Evolutionary conservation across 352 stramenopile genomes (phyloP), one percentile per base, ranked within the genome.

Genomic region (Aphanomyces stellatus): DNA sequence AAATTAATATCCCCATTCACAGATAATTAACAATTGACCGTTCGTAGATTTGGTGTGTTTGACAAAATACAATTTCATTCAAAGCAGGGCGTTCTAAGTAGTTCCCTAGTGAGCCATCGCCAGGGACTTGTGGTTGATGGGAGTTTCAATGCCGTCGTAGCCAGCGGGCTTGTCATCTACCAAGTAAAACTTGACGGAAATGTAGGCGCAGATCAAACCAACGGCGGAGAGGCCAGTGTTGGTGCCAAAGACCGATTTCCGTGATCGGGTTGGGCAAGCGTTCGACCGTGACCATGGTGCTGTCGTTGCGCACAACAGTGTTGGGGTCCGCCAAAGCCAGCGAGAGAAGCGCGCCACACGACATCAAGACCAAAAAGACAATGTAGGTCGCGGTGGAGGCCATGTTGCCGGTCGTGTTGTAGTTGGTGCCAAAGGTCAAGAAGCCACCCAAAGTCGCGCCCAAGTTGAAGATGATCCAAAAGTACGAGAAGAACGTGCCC

Each of bases 401-500:
- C 28, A 49, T 51, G 19, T 51, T 56, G 31, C 66, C 70, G 49
- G 27, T 11, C 3, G 13, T 57, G 6, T 56, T 34, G 51, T 67
- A 78, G 61, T 81, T 84, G 53, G 81, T 78, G 7, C 72, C 37
- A 46, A 91, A 92, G 33, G 71, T 77, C 15, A 93, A 51, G 11
- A 82, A 34, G 6, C 87, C 85, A 19, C 87, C 87, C 2, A 74
- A 65, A 1, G 85, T 71, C 2, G 75, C 78, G 10, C 76, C 82
- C 25, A 88, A 71, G 67, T 95, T 90, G 71, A 95, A 95, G 49
- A 94, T 79, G 49, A 80, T 69, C 87, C 85, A 94, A 69, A 95
- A 94, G 8, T 75, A 56, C 17, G 75, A 76, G 63, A 95, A 74
- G 46, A 85, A 81, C 33, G 41, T 61, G 8, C 87, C 85, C 51